Percentiles rank a stretch among this genome's conserved stretches.
These are phyloP conservation scores for Wallacemonas collosoma DNA, from an alignment of 208 protist genomes.

Conservation along the genomic window DNA sequence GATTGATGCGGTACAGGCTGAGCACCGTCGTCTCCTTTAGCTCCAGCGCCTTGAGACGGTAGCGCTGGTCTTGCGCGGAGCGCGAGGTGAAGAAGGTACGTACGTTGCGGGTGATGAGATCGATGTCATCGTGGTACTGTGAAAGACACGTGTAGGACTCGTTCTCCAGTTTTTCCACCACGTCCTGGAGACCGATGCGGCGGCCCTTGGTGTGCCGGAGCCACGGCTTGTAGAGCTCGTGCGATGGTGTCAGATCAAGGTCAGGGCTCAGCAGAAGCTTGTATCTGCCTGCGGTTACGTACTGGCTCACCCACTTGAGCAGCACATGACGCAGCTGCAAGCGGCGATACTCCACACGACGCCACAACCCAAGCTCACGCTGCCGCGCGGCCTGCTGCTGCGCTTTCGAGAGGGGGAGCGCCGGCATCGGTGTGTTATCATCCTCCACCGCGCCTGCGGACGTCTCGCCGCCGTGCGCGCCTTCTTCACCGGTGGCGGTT, in stretches of 20 bases:
- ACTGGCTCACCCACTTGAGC: slow-evolving; percentile 75
- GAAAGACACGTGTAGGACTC: slow-evolving; percentile 82
- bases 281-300: slow-evolving; percentile 59
- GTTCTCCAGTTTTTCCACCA: slow-evolving; percentile 78
- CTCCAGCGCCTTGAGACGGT: slow-evolving; percentile 73
- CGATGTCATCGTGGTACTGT: slow-evolving; percentile 86
- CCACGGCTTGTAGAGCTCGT: slow-evolving; percentile 62
- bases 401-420: slow-evolving; percentile 10
- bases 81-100: slow-evolving; percentile 80
- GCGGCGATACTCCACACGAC: slow-evolving; percentile 76
- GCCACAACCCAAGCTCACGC: slow-evolving; percentile 46
- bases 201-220: slow-evolving; percentile 51
- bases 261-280: slow-evolving; percentile 63
- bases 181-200: slow-evolving; percentile 64
- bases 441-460: background rate
- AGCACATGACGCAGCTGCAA: slow-evolving; percentile 84
- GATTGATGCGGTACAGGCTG: slow-evolving; percentile 83
- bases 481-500: background rate
- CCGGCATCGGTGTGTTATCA: background rate
- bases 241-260: slow-evolving; percentile 61
- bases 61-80: slow-evolving; percentile 48
- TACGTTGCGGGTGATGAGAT: slow-evolving; percentile 76
- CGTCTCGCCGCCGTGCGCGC: background rate
- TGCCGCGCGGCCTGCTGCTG: slow-evolving; percentile 8
- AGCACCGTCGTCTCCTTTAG: slow-evolving; percentile 81